Conservation (phyloP, 371 early-diverging fungal species). For the Paraphysoderma sedebokerense region DNA sequence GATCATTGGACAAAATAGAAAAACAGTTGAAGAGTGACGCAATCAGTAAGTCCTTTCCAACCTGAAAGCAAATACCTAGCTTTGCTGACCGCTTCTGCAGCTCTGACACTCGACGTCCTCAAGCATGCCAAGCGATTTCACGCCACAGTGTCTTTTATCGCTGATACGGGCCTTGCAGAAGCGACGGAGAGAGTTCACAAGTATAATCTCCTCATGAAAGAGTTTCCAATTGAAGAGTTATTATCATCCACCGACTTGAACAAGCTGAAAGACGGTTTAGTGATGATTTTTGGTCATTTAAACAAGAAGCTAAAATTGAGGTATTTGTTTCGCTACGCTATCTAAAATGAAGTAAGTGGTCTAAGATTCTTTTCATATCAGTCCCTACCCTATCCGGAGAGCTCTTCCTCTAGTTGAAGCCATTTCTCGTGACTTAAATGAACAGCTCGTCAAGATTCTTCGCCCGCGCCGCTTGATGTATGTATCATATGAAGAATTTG, state of each 20-base stretch:
- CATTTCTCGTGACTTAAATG: slow-evolving; percentile 84
- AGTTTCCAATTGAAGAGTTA: slow-evolving; percentile 92
- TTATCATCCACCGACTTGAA: slow-evolving; percentile 82
- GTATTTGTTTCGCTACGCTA: slow-evolving; percentile 12
- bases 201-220: slow-evolving; percentile 95
- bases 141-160: slow-evolving; percentile 88
- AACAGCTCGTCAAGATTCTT: slow-evolving; percentile 74
- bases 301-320: slow-evolving; percentile 91
- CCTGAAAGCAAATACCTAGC: too few relatives aligned
- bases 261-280: slow-evolving; percentile 60
- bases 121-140: slow-evolving; percentile 96
- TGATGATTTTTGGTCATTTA: slow-evolving; percentile 77
- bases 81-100: too few relatives aligned
- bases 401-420: slow-evolving; percentile 86
- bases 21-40: slow-evolving; percentile 84
- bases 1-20: slow-evolving; percentile 80
- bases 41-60: slow-evolving; percentile 39
- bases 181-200: slow-evolving; percentile 76
- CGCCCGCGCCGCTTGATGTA: slow-evolving; percentile 81
- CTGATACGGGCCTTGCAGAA: slow-evolving; percentile 96
- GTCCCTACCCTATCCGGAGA: slow-evolving; percentile 86
- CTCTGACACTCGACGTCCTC: slow-evolving; percentile 80
- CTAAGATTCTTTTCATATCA: slow-evolving; percentile 3
- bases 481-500: slow-evolving; percentile 49
- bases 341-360: neutral